These are phyloP conservation scores for Rauvolfia tetraphylla DNA, from an alignment of 257 asterid species.

Conservation along the genomic window DNA sequence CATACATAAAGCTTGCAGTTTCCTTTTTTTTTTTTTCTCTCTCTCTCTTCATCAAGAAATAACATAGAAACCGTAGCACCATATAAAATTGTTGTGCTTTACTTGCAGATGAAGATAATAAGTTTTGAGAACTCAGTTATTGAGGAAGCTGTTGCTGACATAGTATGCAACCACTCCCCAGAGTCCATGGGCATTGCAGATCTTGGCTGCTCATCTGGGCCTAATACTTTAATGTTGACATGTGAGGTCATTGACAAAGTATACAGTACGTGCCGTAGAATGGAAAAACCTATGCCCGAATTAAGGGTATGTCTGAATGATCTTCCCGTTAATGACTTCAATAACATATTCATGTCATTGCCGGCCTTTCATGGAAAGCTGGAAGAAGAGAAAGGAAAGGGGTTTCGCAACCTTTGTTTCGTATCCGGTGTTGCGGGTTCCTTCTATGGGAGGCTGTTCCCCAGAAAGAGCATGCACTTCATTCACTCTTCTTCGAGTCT, in stretches of 20 bases:
- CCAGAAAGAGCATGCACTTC: not conserved
- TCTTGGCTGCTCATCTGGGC: constrained; percentile 71
- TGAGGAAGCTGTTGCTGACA: constrained; percentile 38
- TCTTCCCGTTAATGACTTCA: constrained; percentile 73
- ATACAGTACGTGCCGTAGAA: not conserved
- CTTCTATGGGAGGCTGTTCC: not conserved
- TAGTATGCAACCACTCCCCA: constrained; percentile 21
- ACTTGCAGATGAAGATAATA: constrained; percentile 56
- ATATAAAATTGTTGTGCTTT: not conserved
- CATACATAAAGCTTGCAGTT: not conserved
- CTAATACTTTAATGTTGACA: constrained; percentile 44
- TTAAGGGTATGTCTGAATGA: constrained; percentile 55
- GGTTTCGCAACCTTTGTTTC: not conserved
- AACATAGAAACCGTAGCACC: not conserved
- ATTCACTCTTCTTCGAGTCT: constrained; percentile 8
- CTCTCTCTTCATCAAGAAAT: not conserved
- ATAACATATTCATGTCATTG: constrained; percentile 39
- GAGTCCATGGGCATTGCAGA: constrained; percentile 61
- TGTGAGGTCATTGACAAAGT: constrained; percentile 32
- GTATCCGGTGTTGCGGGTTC: constrained; percentile 2
- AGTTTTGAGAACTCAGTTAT: constrained; percentile 26
- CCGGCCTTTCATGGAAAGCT: constrained; percentile 41
- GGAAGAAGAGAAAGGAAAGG: constrained; percentile 24
- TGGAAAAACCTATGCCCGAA: constrained; percentile 40
- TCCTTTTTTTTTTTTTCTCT: not conserved